Evolutionary conservation across 2,329 filamentous ascomycete species (phyloP).

Genomic region (Metarhizium anisopliae): DNA sequence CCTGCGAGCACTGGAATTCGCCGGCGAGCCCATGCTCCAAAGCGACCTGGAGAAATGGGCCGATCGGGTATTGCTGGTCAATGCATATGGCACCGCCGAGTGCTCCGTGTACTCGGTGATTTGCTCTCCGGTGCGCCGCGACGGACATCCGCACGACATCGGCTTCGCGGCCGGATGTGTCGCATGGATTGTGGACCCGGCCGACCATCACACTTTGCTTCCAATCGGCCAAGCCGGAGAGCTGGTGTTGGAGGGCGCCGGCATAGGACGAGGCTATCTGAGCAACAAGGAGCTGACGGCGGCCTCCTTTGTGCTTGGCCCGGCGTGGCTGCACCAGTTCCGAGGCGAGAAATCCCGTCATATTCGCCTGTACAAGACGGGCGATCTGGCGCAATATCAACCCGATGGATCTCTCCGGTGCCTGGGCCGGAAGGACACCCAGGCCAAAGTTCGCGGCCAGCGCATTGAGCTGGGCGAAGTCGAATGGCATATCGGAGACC

Average conservation of each 20-base stretch:
- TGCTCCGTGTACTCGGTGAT: too few species aligned
- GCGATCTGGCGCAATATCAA: conserved; percentile 22
- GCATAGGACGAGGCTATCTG: conserved; percentile 44
- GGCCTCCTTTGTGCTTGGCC: conserved; percentile 31
- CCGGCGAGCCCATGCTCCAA: conserved; percentile 20
- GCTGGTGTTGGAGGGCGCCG: conserved; percentile 37
- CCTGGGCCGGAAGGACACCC: conserved; percentile 17
- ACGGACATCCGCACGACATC: conserved; percentile 19
- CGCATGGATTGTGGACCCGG: conserved; percentile 21
- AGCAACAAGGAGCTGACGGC: conserved; percentile 37
- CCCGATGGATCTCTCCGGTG: conserved; percentile 12
- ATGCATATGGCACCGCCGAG: conserved; percentile 15
- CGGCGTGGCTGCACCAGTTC: conserved; percentile 6
- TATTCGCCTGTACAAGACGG: conserved; percentile 12
- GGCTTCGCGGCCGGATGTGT: conserved; percentile 25
- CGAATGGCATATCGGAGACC: conserved; percentile 1
- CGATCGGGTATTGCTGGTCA: conserved; percentile 1
- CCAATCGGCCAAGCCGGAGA: conserved; percentile 34
- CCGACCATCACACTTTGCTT: conserved; percentile 22
- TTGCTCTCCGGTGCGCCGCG: not conserved
- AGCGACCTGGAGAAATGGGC: conserved; percentile 5
- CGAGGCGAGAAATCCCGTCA: too few species aligned
- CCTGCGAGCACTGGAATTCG: conserved; percentile 5
- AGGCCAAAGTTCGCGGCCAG: conserved; percentile 38
- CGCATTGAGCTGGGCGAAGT: conserved; percentile 33